Percentiles rank a stretch among this genome's conserved stretches.
Evolutionary conservation across 768 basidiomycete species (phyloP).

Genomic region (Zangia roseola): DNA sequence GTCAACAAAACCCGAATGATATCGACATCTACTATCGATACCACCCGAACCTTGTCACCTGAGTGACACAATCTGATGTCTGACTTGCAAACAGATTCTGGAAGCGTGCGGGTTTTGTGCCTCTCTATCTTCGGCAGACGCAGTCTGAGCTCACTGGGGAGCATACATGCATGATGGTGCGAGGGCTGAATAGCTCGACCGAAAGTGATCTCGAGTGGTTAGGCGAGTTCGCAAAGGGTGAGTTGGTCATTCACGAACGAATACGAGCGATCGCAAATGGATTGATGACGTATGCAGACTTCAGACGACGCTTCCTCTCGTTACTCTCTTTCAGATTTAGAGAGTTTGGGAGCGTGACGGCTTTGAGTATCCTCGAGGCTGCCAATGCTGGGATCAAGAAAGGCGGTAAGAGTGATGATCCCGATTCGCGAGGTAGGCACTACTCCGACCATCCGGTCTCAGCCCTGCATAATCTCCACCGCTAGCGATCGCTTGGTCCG

Average conservation of each 20-base stretch:
- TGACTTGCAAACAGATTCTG: slow-evolving; percentile 64
- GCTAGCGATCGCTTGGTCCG: slow-evolving; percentile 30
- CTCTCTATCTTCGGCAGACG: slow-evolving; percentile 91
- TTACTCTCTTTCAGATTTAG: slow-evolving; percentile 93
- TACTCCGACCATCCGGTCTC: slow-evolving; percentile 27
- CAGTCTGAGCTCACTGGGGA: slow-evolving; percentile 95
- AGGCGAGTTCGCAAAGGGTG: slow-evolving; percentile 83
- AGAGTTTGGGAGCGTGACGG: slow-evolving; percentile 86
- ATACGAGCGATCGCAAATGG: not conserved
- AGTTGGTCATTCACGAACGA: slow-evolving; percentile 3
- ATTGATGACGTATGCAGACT: slow-evolving; percentile 53
- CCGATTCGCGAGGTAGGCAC: slow-evolving; percentile 19
- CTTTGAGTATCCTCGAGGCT: slow-evolving; percentile 86
- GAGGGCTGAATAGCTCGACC: slow-evolving; percentile 69
- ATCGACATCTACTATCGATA: too few relatives aligned
- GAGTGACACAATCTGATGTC: not conserved
- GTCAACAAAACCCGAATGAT: not conserved
- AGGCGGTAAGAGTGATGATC: slow-evolving; percentile 34
- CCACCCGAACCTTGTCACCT: not conserved
- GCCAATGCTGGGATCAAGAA: slow-evolving; percentile 62
- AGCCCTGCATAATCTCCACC: not conserved
- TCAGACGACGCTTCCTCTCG: slow-evolving; percentile 84
- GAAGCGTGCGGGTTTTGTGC: slow-evolving; percentile 91
- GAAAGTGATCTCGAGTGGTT: slow-evolving; percentile 77
- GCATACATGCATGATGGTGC: slow-evolving; percentile 93